Evolutionary conservation across 2,329 filamentous ascomycete species (phyloP), one percentile per base, ranked within the genome.

Genomic region (Alternaria incomplexa): DNA sequence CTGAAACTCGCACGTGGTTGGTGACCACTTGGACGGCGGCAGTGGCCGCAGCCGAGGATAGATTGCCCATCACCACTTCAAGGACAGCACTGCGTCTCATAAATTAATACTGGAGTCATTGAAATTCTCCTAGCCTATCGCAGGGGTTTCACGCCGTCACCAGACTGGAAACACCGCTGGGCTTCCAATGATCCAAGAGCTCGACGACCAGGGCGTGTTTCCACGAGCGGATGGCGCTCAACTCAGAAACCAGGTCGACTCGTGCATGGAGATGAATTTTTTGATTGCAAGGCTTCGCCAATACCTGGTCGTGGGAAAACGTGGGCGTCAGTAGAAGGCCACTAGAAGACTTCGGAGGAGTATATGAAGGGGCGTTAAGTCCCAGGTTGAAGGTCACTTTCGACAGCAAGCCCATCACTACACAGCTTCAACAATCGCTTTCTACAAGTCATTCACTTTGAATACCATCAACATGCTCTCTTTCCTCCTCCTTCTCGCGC

Each of bases 401-500:
- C 46, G 44, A 36, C 47, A 63, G 60, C 30, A 56, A 56, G 36
- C 44, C 36, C 43, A 32, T 54, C 51, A 54, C 43, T 51, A 40
- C 48, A 54, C 51, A 60, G 46, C 60, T 46, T 61, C 51, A 20
- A 57, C 47, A 52, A 22, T 51, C 48, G 48, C 48, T 51, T 51
- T 12, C 13, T 51, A 36, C 28, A 36, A 51, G 17, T 22, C 56
- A 40, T 36, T 58, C 25, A 47, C 25, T 58, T 22, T 25, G 20
- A 26, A 60, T 13, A 30, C 32, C 17, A 43, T 23, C 56, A 56
- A 17, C 15, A 70, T 69, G 67, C 63, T 61, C 46, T 67, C 63
- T n/a, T 54, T 62, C 52, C 26, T 69, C 52, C 36, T 72, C 28
- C 58, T 69, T 46, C 56, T 69, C n/a, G 59, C 66, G 26, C 63